Evolutionary conservation across 2,329 filamentous ascomycete genomes (phyloP).

Genomic region (Clonostachys chloroleuca): DNA sequence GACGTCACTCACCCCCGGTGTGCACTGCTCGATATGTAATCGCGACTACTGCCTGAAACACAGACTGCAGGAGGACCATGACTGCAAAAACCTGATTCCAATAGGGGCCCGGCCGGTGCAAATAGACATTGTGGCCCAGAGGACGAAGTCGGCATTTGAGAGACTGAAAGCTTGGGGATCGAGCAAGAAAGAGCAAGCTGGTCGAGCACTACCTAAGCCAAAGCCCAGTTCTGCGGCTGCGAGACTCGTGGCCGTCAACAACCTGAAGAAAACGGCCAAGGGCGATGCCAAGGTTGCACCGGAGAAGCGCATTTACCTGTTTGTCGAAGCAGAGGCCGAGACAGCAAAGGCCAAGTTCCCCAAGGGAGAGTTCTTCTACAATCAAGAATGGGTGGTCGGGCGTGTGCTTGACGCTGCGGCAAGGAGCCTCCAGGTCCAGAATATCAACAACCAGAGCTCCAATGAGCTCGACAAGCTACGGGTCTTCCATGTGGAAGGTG

Average conservation of each 20-base stretch:
- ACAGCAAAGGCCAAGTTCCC: slow-evolving; percentile 81
- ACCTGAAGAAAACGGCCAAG: slow-evolving; percentile 82
- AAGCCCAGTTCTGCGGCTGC: slow-evolving; percentile 60
- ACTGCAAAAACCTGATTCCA: slow-evolving; percentile 72
- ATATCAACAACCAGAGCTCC: slow-evolving; percentile 74
- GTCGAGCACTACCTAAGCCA: slow-evolving; percentile 53
- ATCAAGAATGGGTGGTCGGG: slow-evolving; percentile 84
- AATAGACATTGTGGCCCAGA: slow-evolving; percentile 51
- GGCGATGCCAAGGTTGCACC: slow-evolving; percentile 76
- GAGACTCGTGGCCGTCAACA: slow-evolving; percentile 65
- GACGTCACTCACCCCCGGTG: slow-evolving; percentile 61
- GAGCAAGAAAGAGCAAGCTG: slow-evolving; percentile 64
- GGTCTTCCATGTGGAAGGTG: slow-evolving; percentile 91
- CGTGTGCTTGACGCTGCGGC: slow-evolving; percentile 76
- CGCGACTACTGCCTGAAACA: slow-evolving; percentile 76
- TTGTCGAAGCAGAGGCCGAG: slow-evolving; percentile 85
- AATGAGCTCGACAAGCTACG: slow-evolving; percentile 76
- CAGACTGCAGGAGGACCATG: slow-evolving; percentile 73
- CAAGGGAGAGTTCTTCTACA: slow-evolving; percentile 76
- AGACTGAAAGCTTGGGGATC: slow-evolving; percentile 77
- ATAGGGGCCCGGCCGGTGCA: slow-evolving; percentile 42
- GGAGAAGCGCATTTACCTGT: slow-evolving; percentile 86
- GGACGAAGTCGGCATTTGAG: slow-evolving; percentile 69
- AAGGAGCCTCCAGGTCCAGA: slow-evolving; percentile 71
- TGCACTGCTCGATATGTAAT: slow-evolving; percentile 69